Evolutionary conservation across 2,329 filamentous ascomycete species (phyloP).

Genomic region (Penicillium occitanis): DNA sequence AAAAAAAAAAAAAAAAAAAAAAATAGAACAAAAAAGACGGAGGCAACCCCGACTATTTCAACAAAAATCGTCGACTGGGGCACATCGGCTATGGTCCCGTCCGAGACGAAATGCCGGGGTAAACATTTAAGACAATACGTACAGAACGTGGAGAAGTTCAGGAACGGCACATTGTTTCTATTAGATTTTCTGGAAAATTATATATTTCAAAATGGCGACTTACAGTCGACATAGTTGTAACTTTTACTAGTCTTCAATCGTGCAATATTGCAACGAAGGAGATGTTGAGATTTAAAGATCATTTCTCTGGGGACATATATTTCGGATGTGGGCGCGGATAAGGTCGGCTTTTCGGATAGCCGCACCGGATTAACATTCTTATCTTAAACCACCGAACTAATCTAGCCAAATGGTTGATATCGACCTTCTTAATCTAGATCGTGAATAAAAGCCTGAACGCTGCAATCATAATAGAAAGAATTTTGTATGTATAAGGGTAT

Average conservation of each 20-base stretch:
- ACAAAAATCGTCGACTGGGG: not conserved
- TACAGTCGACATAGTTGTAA: not conserved
- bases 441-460: not conserved
- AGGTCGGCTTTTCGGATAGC: conserved; percentile 12
- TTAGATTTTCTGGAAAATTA: no score
- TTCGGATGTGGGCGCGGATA: conserved; percentile 20
- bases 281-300: not conserved
- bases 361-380: not conserved
- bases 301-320: not conserved
- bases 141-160: not conserved
- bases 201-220: not conserved
- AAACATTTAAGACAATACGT: conserved; percentile 9
- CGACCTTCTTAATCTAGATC: no score
- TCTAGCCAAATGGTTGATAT: not conserved
- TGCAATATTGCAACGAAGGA: not conserved
- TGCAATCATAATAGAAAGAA: not conserved
- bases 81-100: conserved; percentile 37
- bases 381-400: not conserved
- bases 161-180: not conserved
- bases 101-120: conserved; percentile 27
- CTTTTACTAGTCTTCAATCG: not conserved
- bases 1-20: not conserved
- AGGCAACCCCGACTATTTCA: conserved; percentile 25
- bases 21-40: not conserved
- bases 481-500: not conserved